Evolutionary conservation across 768 basidiomycete species (phyloP).

Genomic region (Mrakia frigida): DNA sequence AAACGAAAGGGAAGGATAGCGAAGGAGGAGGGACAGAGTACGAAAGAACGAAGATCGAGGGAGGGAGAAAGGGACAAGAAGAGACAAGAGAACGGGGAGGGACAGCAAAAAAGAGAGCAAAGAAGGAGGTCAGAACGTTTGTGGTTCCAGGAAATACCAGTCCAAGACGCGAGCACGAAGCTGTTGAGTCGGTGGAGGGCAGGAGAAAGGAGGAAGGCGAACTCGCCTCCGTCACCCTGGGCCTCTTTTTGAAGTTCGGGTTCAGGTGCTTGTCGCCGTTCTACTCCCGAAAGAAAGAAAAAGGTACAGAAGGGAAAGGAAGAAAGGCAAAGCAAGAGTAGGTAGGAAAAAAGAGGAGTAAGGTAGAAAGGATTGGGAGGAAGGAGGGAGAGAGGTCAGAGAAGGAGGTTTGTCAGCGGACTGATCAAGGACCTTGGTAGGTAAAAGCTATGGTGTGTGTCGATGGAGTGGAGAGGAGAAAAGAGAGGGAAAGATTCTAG

Average conservation of each 20-base stretch:
- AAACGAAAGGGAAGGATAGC: conserved; percentile 3
- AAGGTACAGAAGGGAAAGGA: too few species aligned
- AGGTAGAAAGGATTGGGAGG: conserved; percentile 30
- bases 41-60: not conserved
- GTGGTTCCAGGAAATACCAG: not conserved
- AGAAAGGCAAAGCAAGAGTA: conserved; percentile 36
- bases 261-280: conserved; percentile 90
- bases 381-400: not conserved
- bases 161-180: conserved; percentile 4
- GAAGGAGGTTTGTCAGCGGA: conserved; percentile 21
- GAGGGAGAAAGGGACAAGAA: not conserved
- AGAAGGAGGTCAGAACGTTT: conserved; percentile 33
- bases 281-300: conserved; percentile 48
- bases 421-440: not conserved
- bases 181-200: conserved; percentile 31
- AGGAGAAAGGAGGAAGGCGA: conserved; percentile 16
- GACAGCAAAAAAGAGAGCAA: conserved; percentile 25
- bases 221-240: conserved; percentile 94
- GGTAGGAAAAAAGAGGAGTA: conserved; percentile 35
- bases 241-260: conserved; percentile 90
- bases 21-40: conserved; percentile 32
- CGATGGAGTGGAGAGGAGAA: not conserved
- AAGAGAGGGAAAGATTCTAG: not conserved
- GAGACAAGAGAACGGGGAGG: conserved; percentile 2
- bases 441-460: not conserved